Conservation (phyloP, 176 grass and related monocot species). For the Ananas comosus region DNA sequence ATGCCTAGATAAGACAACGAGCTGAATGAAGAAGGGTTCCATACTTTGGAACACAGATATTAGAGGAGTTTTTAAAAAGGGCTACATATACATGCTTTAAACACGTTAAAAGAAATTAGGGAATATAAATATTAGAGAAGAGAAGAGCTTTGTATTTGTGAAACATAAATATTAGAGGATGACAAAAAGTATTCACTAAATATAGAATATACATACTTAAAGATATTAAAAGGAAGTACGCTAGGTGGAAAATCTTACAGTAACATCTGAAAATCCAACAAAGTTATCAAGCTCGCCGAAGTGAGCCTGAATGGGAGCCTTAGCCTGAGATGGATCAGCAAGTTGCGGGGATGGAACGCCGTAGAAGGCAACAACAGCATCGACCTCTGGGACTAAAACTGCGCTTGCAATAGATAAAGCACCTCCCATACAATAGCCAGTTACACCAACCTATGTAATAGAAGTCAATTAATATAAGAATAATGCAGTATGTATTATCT, state of each 20-base stretch:
- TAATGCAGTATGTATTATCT: not conserved
- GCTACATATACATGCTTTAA: too few relatives aligned
- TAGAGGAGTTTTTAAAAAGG: not conserved
- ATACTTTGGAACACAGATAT: not conserved
- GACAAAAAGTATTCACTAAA: not conserved
- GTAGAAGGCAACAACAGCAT: conserved; percentile 94
- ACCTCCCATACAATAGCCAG: conserved; percentile 88
- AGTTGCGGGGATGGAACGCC: conserved; percentile 67
- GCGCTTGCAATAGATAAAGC: conserved; percentile 84
- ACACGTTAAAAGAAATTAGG: not conserved
- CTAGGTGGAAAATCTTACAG: conserved; percentile 36
- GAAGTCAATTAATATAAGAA: not conserved
- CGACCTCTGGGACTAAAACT: conserved; percentile 79
- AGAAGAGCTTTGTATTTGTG: not conserved
- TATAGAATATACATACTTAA: too few relatives aligned
- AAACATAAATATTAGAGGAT: not conserved
- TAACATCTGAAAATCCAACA: conserved; percentile 80
- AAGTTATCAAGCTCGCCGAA: conserved; percentile 76
- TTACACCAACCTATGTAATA: conserved; percentile 70
- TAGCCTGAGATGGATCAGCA: conserved; percentile 68
- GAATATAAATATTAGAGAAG: not conserved
- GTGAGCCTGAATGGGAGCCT: conserved; percentile 87
- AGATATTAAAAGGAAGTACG: not conserved
- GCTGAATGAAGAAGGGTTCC: not conserved
- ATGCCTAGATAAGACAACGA: not conserved